Percentiles rank a stretch among this genome's conserved stretches.
Evolutionary conservation across 2,329 filamentous ascomycete species (phyloP).

Genomic region (Lachnellula cervina): DNA sequence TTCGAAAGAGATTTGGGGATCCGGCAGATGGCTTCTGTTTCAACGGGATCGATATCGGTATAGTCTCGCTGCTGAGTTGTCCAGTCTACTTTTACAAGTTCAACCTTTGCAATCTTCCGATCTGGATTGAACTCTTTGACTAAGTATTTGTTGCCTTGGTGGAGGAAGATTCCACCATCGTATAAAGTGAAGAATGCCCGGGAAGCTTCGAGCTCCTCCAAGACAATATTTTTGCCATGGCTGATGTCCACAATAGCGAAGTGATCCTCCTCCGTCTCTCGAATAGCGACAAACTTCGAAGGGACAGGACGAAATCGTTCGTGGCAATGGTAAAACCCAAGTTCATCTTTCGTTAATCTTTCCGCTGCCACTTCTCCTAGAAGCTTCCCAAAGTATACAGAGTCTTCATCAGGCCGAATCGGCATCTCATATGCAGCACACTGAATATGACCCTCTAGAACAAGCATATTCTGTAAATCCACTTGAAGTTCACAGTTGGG

Average conservation of each 20-base stretch:
- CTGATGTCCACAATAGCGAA: conserved; percentile 91
- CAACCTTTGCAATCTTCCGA: conserved; percentile 76
- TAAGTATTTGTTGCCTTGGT: conserved; percentile 90
- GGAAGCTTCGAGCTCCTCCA: conserved; percentile 94
- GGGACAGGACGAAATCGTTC: conserved; percentile 82
- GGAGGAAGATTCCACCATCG: conserved; percentile 93
- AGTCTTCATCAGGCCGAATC: conserved; percentile 71
- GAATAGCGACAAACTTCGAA: conserved; percentile 77
- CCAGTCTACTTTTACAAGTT: conserved; percentile 89
- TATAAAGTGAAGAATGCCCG: conserved; percentile 96
- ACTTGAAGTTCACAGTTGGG: conserved; percentile 87
- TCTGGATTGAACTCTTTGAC: conserved; percentile 85
- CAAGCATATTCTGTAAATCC: conserved; percentile 85
- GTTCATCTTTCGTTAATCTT: conserved; percentile 65
- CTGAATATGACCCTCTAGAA: conserved; percentile 89
- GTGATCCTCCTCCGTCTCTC: conserved; percentile 85
- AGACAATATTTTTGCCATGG: conserved; percentile 72
- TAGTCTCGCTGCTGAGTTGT: conserved; percentile 89
- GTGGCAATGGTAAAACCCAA: conserved; percentile 87
- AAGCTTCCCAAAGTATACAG: conserved; percentile 71
- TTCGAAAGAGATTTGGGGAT: conserved; percentile 59
- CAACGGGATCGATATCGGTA: conserved; percentile 88
- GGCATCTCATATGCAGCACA: conserved; percentile 96
- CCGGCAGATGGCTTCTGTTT: conserved; percentile 79
- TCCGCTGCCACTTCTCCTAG: conserved; percentile 67